Base-by-base conservation (phyloP, 495 filamentous ascomycete species). In the Podospora pseudocomata region DNA sequence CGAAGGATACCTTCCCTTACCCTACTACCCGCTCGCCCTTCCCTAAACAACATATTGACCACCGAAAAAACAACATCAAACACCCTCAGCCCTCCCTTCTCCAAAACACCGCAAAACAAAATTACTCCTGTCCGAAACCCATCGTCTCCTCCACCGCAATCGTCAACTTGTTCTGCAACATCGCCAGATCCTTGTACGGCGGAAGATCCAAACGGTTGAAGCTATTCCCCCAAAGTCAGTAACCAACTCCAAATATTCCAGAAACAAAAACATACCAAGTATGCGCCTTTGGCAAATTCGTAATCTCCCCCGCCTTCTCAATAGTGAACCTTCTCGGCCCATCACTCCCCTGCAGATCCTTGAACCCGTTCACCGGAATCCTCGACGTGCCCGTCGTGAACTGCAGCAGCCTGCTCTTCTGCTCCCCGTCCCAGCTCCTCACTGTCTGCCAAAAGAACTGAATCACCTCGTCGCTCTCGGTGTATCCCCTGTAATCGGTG, bases 401-500 rank as follows among this genome's bases (percentile, higher is more conserved):
- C 80, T 99, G 95, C 66, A 99, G 84, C 71, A 99, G 81, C 67
- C 95, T 89, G 30, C 92, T 96, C 85, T 99, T 99, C 76, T 98
- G 96, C 78, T 99, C 95, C 19, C 94, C 92, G 77, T 99, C 95
- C 95, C 96, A 98, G 70, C 86, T 91, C 71, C 94, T 88, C 72
- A 99, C 83, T 65, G 92, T 94, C 85, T 97, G 95, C 95, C 95
- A 99, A 87, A 99, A 99, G 82, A 93, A 94, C 77, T 91, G 89
- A 71, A 99, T 96, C 34, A 98, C 96, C 75, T 97, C 92, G 77
- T 98, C 96, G 64, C 87, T 89, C 80, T 99, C 95, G 54, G 96
- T 97, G 82, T 99, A 99, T n/a, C 95, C 95, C 68, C 95, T 89
- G 81, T 99, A 99, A 76, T 99, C 95, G n/a, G 95, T 99, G 81